Evolutionary conservation across 2,329 filamentous ascomycete species (phyloP), one percentile per base, ranked within the genome.

Genomic region (Botrytis hyacinthi): DNA sequence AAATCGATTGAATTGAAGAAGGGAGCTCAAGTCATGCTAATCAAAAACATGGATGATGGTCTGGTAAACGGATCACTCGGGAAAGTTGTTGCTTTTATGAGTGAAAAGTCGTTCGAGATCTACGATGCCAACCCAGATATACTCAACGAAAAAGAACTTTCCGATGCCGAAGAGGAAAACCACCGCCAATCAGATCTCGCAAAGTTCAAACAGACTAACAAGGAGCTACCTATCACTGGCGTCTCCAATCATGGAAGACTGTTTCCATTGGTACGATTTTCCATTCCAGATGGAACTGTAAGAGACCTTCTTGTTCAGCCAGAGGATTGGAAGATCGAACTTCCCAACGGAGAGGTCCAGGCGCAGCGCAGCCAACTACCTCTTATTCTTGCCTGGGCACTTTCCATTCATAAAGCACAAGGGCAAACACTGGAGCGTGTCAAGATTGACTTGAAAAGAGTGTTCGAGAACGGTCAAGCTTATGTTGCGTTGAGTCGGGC

Each of bases 371-470:
- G 87, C 63, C 93, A 95, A 78, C 83, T 95, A 2, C 96, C 96
- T 0, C 86, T 99, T 69, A 98, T 99, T 76, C 86, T 99, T 44
- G 96, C 96, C 0, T 99, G 96, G 96, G 96, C 96, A 2, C 84
- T 99, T 32, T 97, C 94, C 1, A 99, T 99, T 74, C 96, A 99
- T 85, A 99, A 99, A 83, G 96, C 96, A 0, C 95, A 98, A 81
- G 95, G 95, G 1, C 95, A 98, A 82, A 98, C 95, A 1, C 77
- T 82, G 32, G 94, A 97, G 80, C 88, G 95, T 69, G 96, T 99
- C 74, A 97, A 97, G 80, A 96, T 99, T 40, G 94, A 99, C 81
- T 86, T 99, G 0, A 93, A 94, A 44, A 92, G 90, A 75, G 93
- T 97, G 1, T 99, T 99, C 79, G 96, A 99, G 81, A 98, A 97